Percentiles rank a stretch among this genome's conserved stretches.
phyloP scores from a whole-genome alignment of 345 rosid species.

The Corchorus capsularis region DNA sequence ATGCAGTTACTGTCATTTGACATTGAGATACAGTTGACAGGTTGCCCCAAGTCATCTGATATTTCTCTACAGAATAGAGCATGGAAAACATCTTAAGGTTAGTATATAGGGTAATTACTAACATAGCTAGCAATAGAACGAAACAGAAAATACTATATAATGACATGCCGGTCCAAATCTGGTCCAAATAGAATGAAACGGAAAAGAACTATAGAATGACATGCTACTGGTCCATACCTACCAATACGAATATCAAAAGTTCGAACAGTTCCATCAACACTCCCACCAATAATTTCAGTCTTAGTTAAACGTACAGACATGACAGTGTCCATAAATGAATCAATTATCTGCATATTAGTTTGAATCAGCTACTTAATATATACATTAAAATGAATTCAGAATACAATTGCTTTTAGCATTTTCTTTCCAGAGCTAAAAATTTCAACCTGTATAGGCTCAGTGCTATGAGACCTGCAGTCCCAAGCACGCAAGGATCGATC shows the following conservation, averaged over 20 bases:
- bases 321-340: conserved; percentile 81
- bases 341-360: conserved; percentile 57
- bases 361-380: conserved; percentile 3
- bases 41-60: conserved; percentile 86
- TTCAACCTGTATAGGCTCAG: conserved; percentile 90
- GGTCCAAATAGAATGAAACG: background rate
- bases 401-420: background rate
- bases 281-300: conserved; percentile 92
- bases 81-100: background rate
- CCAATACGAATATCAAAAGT: conserved; percentile 97
- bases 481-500: conserved; percentile 90
- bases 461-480: conserved; percentile 96
- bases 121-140: background rate
- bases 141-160: background rate
- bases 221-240: conserved; percentile 45
- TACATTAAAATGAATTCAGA: background rate
- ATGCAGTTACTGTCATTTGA: conserved; percentile 90
- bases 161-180: background rate
- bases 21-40: conserved; percentile 91
- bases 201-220: background rate
- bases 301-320: conserved; percentile 95
- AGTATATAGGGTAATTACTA: background rate
- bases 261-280: conserved; percentile 96
- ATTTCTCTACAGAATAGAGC: conserved; percentile 57
- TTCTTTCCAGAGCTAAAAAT: background rate